Evolutionary conservation across 164 flowering plant species (phyloP).

Genomic region (Nelumbo lutea): DNA sequence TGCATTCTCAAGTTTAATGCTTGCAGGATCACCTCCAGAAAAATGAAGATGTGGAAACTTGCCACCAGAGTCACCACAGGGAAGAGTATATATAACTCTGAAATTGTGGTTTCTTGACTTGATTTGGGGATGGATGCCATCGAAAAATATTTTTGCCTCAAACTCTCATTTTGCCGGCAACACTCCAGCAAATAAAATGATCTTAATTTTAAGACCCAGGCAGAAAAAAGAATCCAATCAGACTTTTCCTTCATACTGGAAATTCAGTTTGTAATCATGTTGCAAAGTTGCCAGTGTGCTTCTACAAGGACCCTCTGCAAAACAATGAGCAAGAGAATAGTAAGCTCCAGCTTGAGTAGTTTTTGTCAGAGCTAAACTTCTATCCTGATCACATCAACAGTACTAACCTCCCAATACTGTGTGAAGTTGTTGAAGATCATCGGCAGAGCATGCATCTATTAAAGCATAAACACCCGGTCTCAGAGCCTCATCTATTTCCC

Average conservation of each 20-base stretch:
- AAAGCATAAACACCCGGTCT: conserved; percentile 88
- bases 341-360: conserved; percentile 8
- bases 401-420: conserved; percentile 71
- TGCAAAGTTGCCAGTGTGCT: conserved; percentile 61
- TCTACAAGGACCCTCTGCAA: conserved; percentile 91
- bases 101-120: neutral
- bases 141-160: neutral
- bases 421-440: conserved; percentile 84
- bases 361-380: neutral
- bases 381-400: neutral
- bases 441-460: conserved; percentile 68
- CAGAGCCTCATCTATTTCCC: conserved; percentile 88
- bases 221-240: conserved; percentile 20
- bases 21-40: too few species aligned
- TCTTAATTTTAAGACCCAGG: neutral
- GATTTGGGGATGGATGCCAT: neutral
- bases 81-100: neutral
- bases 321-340: conserved; percentile 10
- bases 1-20: too few species aligned
- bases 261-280: conserved; percentile 70
- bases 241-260: conserved; percentile 83
- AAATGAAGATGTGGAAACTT: neutral
- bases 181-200: neutral
- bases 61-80: neutral
- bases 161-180: neutral